Conservation (phyloP, 352 stramenopile species). For the Globisporangium middletonii region DNA sequence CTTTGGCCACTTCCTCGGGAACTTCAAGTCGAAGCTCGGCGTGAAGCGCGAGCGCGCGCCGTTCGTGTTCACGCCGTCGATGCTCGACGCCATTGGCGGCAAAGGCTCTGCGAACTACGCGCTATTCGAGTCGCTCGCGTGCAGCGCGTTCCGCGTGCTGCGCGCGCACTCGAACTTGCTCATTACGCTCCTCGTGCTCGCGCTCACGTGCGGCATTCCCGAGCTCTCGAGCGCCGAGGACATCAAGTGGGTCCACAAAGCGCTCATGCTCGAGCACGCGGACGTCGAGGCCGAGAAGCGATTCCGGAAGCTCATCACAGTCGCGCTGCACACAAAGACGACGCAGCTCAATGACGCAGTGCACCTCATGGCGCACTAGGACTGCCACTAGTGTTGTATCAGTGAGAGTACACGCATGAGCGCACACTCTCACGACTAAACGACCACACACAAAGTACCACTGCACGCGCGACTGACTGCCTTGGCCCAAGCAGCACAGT, state of each 20-base stretch:
- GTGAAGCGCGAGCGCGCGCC: conserved; percentile 87
- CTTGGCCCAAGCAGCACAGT: too few relatives aligned
- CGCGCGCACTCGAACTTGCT: conserved; percentile 72
- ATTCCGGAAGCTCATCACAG: conserved; percentile 76
- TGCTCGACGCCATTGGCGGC: conserved; percentile 82
- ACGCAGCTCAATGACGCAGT: conserved; percentile 83
- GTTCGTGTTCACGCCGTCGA: conserved; percentile 91
- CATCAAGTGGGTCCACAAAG: conserved; percentile 77
- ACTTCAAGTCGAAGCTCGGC: conserved; percentile 92
- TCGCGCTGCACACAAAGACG: conserved; percentile 67
- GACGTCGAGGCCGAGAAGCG: conserved; percentile 53
- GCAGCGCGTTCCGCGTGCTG: conserved; percentile 66
- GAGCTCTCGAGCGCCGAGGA: conserved; percentile 62
- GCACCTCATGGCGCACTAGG: conserved; percentile 76
- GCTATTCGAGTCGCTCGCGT: conserved; percentile 64
- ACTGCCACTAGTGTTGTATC: too few relatives aligned
- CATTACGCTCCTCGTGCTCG: conserved; percentile 76
- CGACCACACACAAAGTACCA: too few relatives aligned
- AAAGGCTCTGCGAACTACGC: conserved; percentile 71
- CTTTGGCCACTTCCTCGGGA: conserved; percentile 94
- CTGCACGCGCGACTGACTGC: too few relatives aligned
- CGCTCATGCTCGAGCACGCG: conserved; percentile 68
- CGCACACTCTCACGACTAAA: too few relatives aligned
- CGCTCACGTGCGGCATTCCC: conserved; percentile 73
- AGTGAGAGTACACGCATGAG: background rate